Percentiles rank a stretch among this genome's conserved stretches.
Evolutionary conservation across 768 basidiomycete genomes (phyloP).

Genomic region (Coprinopsis sp.): DNA sequence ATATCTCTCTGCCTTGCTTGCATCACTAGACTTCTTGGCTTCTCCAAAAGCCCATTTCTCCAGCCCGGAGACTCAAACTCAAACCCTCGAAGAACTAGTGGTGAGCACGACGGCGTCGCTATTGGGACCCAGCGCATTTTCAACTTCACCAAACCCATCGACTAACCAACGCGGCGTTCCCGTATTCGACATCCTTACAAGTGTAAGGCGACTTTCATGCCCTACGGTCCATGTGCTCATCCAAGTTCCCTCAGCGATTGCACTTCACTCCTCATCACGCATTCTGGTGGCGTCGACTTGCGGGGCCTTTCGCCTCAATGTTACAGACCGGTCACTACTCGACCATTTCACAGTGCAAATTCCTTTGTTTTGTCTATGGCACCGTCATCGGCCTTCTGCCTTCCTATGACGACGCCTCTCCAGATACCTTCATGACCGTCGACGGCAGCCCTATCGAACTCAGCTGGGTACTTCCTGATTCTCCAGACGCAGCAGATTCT

Average conservation of each 20-base stretch:
- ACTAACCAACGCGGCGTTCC: background rate
- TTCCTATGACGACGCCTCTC: slow-evolving; percentile 16
- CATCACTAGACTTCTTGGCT: too few relatives aligned
- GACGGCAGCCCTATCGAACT: slow-evolving; percentile 30
- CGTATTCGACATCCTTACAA: slow-evolving; percentile 1
- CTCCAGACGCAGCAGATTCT: too few relatives aligned
- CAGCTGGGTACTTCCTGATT: slow-evolving; percentile 27
- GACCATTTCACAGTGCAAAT: slow-evolving; percentile 19
- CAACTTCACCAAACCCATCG: background rate
- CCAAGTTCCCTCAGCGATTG: background rate
- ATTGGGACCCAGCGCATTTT: background rate
- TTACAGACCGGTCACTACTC: slow-evolving; percentile 24
- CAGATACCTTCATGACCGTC: slow-evolving; percentile 26
- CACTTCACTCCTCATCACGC: slow-evolving; percentile 5
- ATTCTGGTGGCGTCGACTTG: slow-evolving; percentile 26
- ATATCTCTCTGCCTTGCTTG: background rate
- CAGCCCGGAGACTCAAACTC: background rate
- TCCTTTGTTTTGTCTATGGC: slow-evolving; percentile 27
- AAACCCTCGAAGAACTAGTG: background rate
- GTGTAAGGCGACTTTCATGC: background rate
- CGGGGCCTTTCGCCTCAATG: slow-evolving; percentile 26
- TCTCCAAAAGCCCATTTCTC: background rate
- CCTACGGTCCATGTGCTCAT: background rate
- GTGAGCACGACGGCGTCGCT: background rate
- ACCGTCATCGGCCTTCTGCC: slow-evolving; percentile 28